Base-by-base conservation (phyloP, 2,329 filamentous ascomycete species). In the Epichloe sp. region DNA sequence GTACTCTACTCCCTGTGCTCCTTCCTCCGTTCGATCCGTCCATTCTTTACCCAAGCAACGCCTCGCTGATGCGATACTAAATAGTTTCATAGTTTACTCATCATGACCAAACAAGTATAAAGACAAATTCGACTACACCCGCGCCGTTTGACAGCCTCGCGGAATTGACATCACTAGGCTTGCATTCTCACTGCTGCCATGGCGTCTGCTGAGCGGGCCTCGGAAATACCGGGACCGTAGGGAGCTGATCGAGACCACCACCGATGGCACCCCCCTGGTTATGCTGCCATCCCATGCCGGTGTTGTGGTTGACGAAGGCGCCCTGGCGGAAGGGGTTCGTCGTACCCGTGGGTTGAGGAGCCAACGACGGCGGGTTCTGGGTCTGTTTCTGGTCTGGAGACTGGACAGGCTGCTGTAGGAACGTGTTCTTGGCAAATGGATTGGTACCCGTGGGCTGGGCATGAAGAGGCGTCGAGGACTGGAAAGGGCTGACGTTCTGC, bases 281-380 rank as follows among this genome's bases (percentile, higher is more conserved):
- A 56, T 84, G 78, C 65, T 96, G 90, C 88, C 93, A 97, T 2
- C 88, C 88, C 66, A 87, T 77, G 1, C 91, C 90, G 0, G 89
- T 95, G 55, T 82, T 76, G 61, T 95, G 89, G 62, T 95, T 93
- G 49, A 95, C 83, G 65, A 96, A 95, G 4, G 84, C 82, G 44
- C 86, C 88, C 63, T 97, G 89, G 15, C 93, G 80, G 76, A 97
- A 97, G 0, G 93, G 93, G 61, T 98, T 98, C 2, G 90, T 96
- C 61, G 80, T 88, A 8, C 89, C 90, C 0, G 90, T 96, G 1
- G 85, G 78, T 61, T 91, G 88, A 2, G 88, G 80, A 49, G 77
- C 77, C 5, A 93, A 69, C 47, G 76, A 65, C 67, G 36, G 67
- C 68, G 38, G 68, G 23, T 40, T 40, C 21, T 47, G 48, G 3